phyloP scores from a whole-genome alignment of 169 alveolate species.

The Sarcocystis neurona region DNA sequence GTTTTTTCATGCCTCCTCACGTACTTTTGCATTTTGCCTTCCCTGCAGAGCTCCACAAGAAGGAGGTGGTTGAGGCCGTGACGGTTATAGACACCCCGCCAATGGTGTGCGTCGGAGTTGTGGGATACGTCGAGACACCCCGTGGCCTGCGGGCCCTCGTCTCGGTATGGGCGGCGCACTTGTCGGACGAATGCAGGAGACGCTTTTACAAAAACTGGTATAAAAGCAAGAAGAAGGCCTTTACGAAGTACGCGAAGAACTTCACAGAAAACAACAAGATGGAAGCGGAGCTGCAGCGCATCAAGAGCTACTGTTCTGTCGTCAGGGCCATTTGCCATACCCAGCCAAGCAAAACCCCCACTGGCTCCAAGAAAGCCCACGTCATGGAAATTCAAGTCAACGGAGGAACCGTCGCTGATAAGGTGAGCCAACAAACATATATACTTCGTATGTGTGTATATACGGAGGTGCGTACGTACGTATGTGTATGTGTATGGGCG shows the following conservation, averaged over 20 bases:
- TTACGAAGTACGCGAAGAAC: slow-evolving; percentile 94
- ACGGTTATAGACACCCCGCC: slow-evolving; percentile 99
- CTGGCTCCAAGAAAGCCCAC: slow-evolving; percentile 97
- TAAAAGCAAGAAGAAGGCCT: slow-evolving; percentile 98
- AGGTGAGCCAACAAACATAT: slow-evolving; percentile 76
- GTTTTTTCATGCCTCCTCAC: too few relatives aligned
- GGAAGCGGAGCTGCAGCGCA: slow-evolving; percentile 91
- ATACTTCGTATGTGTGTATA: too few relatives aligned
- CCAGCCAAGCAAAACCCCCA: slow-evolving; percentile 94
- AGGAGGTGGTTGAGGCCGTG: slow-evolving; percentile 99
- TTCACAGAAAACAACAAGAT: slow-evolving; percentile 86
- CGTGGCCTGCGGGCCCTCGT: slow-evolving; percentile 98
- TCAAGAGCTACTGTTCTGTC: slow-evolving; percentile 95
- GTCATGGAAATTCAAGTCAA: slow-evolving; percentile 99
- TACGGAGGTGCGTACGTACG: too few relatives aligned
- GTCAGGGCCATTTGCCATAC: slow-evolving; percentile 99
- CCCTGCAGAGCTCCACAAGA: slow-evolving; percentile 90
- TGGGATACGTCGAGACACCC: slow-evolving; percentile 99
- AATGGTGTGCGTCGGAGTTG: slow-evolving; percentile 98
- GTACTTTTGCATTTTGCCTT: not conserved
- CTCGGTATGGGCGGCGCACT: slow-evolving; percentile 98
- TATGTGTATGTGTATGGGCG: too few relatives aligned
- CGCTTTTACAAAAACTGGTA: slow-evolving; percentile 99
- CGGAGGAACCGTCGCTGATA: slow-evolving; percentile 97
- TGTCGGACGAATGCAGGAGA: slow-evolving; percentile 96